Evolutionary conservation across 306 rosid genomes (phyloP).

Genomic region (Morella rubra): DNA sequence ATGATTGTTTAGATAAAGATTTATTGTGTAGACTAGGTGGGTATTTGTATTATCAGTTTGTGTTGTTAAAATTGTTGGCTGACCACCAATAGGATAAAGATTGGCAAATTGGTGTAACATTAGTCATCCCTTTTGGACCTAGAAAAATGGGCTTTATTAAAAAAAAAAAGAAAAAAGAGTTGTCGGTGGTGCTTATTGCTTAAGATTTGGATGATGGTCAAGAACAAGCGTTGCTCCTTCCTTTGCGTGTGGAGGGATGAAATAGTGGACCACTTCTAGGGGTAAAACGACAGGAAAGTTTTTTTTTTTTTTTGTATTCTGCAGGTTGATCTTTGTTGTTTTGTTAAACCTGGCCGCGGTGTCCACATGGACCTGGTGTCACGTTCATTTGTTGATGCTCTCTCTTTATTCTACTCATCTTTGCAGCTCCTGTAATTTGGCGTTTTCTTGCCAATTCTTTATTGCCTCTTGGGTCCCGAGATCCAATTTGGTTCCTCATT

Average conservation of each 20-base stretch:
- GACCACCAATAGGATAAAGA: no score
- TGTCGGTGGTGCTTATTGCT: not conserved
- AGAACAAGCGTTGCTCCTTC: not conserved
- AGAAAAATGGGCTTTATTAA: not conserved
- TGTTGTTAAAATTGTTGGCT: not conserved
- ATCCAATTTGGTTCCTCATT: no score
- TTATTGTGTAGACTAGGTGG: not conserved
- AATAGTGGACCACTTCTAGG: not conserved
- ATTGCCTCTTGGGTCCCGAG: no score
- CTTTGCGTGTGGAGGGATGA: not conserved
- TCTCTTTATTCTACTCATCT: no score
- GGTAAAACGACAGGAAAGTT: not conserved
- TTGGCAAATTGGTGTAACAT: not conserved
- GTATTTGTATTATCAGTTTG: not conserved
- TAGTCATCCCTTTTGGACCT: not conserved
- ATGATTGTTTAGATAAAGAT: not conserved
- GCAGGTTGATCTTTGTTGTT: not conserved
- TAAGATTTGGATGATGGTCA: not conserved
- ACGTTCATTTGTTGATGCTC: not conserved
- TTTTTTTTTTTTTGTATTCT: not conserved
- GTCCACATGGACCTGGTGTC: not conserved
- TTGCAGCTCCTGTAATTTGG: no score
- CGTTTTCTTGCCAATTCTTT: no score
- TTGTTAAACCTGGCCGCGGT: not conserved
- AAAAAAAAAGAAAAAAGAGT: not conserved